Base-by-base conservation (phyloP, 208 protist species). In the Acanthamoeba lenticulata region DNA sequence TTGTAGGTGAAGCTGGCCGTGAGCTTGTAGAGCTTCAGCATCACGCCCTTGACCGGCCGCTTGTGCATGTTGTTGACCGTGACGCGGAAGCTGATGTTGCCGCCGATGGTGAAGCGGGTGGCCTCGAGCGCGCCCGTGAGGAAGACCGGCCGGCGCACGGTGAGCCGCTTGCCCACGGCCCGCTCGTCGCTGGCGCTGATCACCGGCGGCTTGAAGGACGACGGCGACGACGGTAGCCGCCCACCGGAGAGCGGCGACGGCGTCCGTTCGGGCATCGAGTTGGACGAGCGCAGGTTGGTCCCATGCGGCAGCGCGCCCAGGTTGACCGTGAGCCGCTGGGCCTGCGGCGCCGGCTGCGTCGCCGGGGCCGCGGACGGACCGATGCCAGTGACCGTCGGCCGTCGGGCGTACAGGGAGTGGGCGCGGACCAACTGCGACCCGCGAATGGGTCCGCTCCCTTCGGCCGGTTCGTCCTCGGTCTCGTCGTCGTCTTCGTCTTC, bases 31-130 rank as follows among this genome's bases (percentile, higher is more conserved):
- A 79, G 69, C 69, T 79, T 79, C 69, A 79, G 38, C 38, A 79
- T 45, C 40, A 79, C 69, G 6, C 69, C 69, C 21, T 79, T 79
- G 15, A 79, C 69, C 44, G 32, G 69, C 29, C 69, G 69, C 40
- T 79, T 79, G 69, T 79, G 69, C 69, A 79, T 79, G 69, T 79
- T 79, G 36, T 79, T 79, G 69, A 79, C 40, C 34, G 44, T 45
- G 38, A 79, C 3, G 40, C 69, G 69, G 40, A 79, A 40, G 32
- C 40, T 40, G 40, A 79, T 40, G 24, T 19, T 79, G 69, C 69
- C 69, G 24, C 69, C 69, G 69, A 79, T 79, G 38, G 38, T 29
- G 69, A 79, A 79, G 40, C 69, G 36, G 36, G 69, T 79, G 38
- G 69, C 32, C 6, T 79, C 69, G 40, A 79, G 32, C 5, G 38